Evolutionary conservation across 2,329 filamentous ascomycete genomes (phyloP), one percentile per base, ranked within the genome.

Genomic region (Elsinoe australis): DNA sequence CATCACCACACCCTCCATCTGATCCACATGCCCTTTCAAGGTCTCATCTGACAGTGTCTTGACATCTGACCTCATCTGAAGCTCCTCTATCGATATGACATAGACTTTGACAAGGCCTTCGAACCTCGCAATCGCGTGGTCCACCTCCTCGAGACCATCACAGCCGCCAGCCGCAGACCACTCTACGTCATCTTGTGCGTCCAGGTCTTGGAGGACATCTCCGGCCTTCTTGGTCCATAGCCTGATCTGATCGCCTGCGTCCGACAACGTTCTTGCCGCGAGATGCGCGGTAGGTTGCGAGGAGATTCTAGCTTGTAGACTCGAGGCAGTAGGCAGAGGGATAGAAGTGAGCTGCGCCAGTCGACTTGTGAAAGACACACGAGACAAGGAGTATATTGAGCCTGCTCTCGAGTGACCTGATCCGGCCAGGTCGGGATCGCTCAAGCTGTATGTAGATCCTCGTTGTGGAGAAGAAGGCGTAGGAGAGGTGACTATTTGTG

Each of bases 101-200:
- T 95, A 98, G 54, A 94, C 86, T 58, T 89, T 87, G 61, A 96
- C 87, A 49, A 98, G 73, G 45, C 82, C 79, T 61, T 95, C 88
- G 59, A 96, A 98, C 42, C 85, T 82, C 29, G 75, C 71, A 52
- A 96, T 90, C 17, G 90, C 78, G 45, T 71, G 71, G 54, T 82
- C 77, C 2, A 82, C 77, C 48, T 79, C 78, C 44, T 81, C 82
- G 28, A 90, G 71, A 2, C 86, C 86, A 64, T 90, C 85, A 52
- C 84, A 75, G 2, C 92, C 92, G 46, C 87, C 92, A 1, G 89
- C 90, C 2, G 92, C 78, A 6, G 79, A 89, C 92, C 92, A 98
- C 65, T 96, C 90, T 12, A 96, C 88, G 61, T 98, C 92, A 64
- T 96, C 92, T 54, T 96, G 90, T 47, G 89, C 88, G 63, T 96